These are phyloP conservation scores for Talaromyces sp. DNA, from an alignment of 2,329 filamentous ascomycete genomes.

Conservation along the genomic window DNA sequence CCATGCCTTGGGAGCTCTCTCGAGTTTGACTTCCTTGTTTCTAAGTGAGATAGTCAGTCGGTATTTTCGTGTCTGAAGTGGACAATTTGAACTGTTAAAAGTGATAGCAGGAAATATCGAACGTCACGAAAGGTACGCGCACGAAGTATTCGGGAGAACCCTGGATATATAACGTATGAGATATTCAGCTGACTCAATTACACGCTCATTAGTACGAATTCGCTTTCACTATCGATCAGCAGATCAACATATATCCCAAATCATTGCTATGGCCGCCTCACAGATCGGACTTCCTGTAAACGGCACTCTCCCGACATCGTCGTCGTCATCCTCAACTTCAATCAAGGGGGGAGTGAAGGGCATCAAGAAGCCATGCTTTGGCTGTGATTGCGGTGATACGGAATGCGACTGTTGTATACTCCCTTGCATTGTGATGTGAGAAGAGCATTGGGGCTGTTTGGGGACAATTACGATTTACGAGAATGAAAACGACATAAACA, in stretches of 20 bases:
- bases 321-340: slow-evolving; percentile 27
- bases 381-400: slow-evolving; percentile 41
- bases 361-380: slow-evolving; percentile 41
- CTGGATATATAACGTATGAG: neutral
- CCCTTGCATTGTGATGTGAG: slow-evolving; percentile 39
- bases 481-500: neutral
- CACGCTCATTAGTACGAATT: neutral
- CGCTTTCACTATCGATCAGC: neutral
- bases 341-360: slow-evolving; percentile 39
- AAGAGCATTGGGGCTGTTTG: too few relatives aligned
- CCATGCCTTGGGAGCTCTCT: neutral
- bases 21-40: neutral
- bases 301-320: slow-evolving; percentile 32
- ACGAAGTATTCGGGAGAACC: neutral
- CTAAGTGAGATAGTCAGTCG: neutral
- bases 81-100: too few relatives aligned
- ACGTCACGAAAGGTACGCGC: neutral
- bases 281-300: slow-evolving; percentile 23
- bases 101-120: neutral
- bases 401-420: slow-evolving; percentile 40
- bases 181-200: neutral
- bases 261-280: neutral
- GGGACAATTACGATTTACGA: neutral
- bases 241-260: neutral
- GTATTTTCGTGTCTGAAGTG: too few relatives aligned